Base-by-base conservation (phyloP, 202 grass and related monocot genomes). In the Thinopyrum obtusiflorum region DNA sequence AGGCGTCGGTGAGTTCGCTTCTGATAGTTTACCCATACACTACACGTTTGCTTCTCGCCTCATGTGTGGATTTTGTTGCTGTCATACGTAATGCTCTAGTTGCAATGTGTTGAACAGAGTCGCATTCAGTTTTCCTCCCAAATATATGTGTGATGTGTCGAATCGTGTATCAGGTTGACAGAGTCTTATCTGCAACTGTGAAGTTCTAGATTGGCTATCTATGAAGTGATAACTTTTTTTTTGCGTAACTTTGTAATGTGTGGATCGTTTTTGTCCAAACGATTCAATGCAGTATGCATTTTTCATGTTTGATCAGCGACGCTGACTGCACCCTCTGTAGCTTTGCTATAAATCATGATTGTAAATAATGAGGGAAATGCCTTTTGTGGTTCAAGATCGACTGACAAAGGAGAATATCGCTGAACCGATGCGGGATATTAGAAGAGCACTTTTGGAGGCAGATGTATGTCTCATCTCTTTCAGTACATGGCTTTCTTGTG, bases 361-460 rank as follows among this genome's bases (percentile, higher is more conserved):
- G 39, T 33, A 68, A 81, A 49, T 61, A 62, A 44, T 73, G 21
- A 71, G 68, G 47, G 17, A 84, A 42, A 62, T 39, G 0, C 59
- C 14, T 77, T 90, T 91, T 81, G 3, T 84, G 3, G 42, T 85
- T 91, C 35, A 77, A 98, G 96, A 98, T 85, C 68, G 81, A 78
- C 57, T 98, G 62, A 91, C 96, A 65, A 98, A 95, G 91, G 93
- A 98, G 55, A 98, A 94, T 72, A 89, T 98, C 2, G 82, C 88
- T 24, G 96, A 98, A 80, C 96, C 96, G 23, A 95, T 98, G 93
- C 83, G 91, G 63, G 96, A 98, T 86, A 98, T 98, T 59, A 93
- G 96, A 87, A 93, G 96, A 83, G 96, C 96, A 65, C 93, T 98
- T 79, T 63, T 98, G 77, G 96, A 98, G 89, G 93, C 93, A 59